Base-by-base conservation (phyloP, 2,329 filamentous ascomycete genomes). In the Alternaria postmessia region DNA sequence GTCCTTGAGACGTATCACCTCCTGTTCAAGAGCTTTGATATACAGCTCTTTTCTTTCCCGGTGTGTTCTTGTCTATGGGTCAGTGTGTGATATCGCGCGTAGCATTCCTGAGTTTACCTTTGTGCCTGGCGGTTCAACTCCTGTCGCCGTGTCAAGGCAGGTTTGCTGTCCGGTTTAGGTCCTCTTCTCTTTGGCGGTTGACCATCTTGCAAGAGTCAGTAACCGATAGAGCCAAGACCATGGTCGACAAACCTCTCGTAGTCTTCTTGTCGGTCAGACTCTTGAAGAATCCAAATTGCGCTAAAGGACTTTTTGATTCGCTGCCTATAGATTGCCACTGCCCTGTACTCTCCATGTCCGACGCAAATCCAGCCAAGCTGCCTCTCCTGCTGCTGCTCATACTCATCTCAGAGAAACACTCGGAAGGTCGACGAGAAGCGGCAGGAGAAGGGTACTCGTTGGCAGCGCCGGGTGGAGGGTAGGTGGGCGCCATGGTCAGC, bases 41-140 rank as follows among this genome's bases (percentile, higher is more conserved):
- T 98, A 98, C 71, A 93, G 86, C 80, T 98, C 95, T 78, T 98
- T 98, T 68, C 95, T 89, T 81, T 98, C 95, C 57, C 95, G 93
- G 79, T 99, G 95, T 18, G 95, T 98, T 75, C 95, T 97, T 75
- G 0, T 16, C 7, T 4, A 20, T 55, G 58, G 51, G 59, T 75
- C 34, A 75, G 66, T 42, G 16, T 16, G 32, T 24, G 42, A 46
- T 20, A 38, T 28, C 30, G 26, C 1, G 16, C 39, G 47, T 43
- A 12, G 32, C 26, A 28, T 16, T 16, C 24, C 34, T 49, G 11
- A 42, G n/a, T 54, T 8, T 87, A 96, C 94, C 94, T 90, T 80
- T 98, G 95, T 30, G 95, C 95, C 81, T 98, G 94, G 65, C 95
- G 88, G 76, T 98, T 98, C 62, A 98, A 83, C 79, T 98, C 94